Base-by-base conservation (phyloP, 208 protist species). In the Lotmaria passim region DNA sequence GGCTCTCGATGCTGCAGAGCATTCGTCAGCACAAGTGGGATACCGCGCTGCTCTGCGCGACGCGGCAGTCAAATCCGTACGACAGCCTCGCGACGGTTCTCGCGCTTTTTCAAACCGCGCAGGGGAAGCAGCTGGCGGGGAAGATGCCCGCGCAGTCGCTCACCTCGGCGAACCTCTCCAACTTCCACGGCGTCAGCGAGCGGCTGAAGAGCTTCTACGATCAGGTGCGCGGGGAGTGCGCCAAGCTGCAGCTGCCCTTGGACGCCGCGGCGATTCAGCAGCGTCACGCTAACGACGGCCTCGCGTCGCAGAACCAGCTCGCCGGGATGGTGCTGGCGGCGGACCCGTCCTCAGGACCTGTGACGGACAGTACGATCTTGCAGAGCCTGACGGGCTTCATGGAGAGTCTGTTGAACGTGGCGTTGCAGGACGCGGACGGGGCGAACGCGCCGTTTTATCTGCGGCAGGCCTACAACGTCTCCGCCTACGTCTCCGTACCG, bases 251-350 rank as follows among this genome's bases (percentile, higher is more conserved):
- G 75, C 78, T 96, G 19, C 78, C 87, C 26, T 75, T 96, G 21
- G 91, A 96, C 68, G 67, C 66, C 50, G 67, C 58, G 17, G 80
- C 68, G n/a, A 91, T 96, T 38, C 88, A 94, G 73, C 87, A 84
- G 57, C 86, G 81, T 14, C 91, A 96, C 78, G 86, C 88, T 12
- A 83, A 55, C 56, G 91, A 96, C 69, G 91, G 91, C 5, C 60
- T 96, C 31, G 88, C 86, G 21, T 93, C 91, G 39, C 82, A 92
- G 69, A 94, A 94, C 77, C 87, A 94, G 41, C 59, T 96, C 28
- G 91, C 91, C 11, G 84, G 88, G 24, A 96, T 96, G 91, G 75
- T 83, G 44, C 36, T 96, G 28, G 72, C 77, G 24, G 66, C 86
- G 6, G 88, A 91, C 47, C 74, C 80, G 11, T 71, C 79, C 28